Base-by-base conservation (phyloP, 2,329 filamentous ascomycete genomes). In the Teratosphaeria nubilosa region DNA sequence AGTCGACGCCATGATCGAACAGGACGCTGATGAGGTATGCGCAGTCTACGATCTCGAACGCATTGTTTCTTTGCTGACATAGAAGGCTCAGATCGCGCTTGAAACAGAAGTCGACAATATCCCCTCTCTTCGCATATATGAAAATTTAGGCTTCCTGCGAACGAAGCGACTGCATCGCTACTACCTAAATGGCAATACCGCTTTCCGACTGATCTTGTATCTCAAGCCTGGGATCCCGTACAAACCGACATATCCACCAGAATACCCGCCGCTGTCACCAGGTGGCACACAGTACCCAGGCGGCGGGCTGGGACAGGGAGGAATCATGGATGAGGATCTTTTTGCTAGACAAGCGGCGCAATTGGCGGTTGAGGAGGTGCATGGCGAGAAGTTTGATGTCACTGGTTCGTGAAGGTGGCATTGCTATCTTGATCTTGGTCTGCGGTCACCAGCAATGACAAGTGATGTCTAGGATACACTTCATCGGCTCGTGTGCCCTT, bases 31-130 rank as follows among this genome's bases (percentile, higher is more conserved):
- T 70, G 94, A 99, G 76, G 81, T 83, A 65, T 48, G 60, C 32
- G 16, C 20, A 30, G 13, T 11, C 41, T 20, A 5, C 45, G 2
- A 9, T n/a, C 5, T 31, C 25, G n/a, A 7, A 14, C 31, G 20
- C 20, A 31, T 6, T 45, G 13, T 31, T n/a, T 5, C 22, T 55
- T 32, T 11, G 11, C 34, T 41, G 32, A 48, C 41, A 20, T 30
- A 14, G 34, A n/a, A 7, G 34, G 5, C 16, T 16, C 10, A 83
- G 78, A 86, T 99, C 60, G 92, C 95, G 1, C 82, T 99, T 30
- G 94, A 99, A 76, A 99, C 94, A 0, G 94, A 99, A 75, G 90
- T 95, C 73, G 90, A 87, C 16, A 99, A 99, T 70, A 83, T 85
- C 0, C 86, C 91, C 0, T 94, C 91, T 22, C 90, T 97, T 78